These are phyloP conservation scores for Pseudogymnoascus sp. DNA, from an alignment of 2,329 filamentous ascomycete genomes.

Conservation along the genomic window DNA sequence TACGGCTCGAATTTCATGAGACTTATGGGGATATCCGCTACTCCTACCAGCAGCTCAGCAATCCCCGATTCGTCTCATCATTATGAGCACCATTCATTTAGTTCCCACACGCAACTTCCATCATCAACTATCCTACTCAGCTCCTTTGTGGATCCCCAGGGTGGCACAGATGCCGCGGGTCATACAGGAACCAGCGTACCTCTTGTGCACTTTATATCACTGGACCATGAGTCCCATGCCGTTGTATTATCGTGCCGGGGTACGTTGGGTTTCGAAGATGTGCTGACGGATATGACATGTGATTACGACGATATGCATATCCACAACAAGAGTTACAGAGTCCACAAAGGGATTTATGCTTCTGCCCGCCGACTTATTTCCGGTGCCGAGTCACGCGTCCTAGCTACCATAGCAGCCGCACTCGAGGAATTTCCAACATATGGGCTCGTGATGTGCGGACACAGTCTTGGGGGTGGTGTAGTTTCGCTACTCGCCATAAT, in stretches of 20 bases:
- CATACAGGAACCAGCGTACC: conserved; percentile 44
- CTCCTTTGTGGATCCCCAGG: conserved; percentile 47
- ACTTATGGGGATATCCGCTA: conserved; percentile 52
- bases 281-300: conserved; percentile 49
- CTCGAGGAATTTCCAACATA: conserved; percentile 47
- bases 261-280: conserved; percentile 48
- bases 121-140: conserved; percentile 49
- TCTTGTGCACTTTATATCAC: conserved; percentile 47
- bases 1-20: conserved; percentile 57
- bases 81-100: conserved; percentile 54
- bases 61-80: conserved; percentile 33
- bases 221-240: conserved; percentile 49
- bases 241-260: conserved; percentile 47
- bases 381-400: conserved; percentile 40
- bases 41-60: conserved; percentile 31
- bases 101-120: conserved; percentile 51
- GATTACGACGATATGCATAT: conserved; percentile 43
- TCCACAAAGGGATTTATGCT: conserved; percentile 49
- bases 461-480: conserved; percentile 47
- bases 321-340: conserved; percentile 43
- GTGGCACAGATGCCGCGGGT: conserved; percentile 41
- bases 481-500: conserved; percentile 47
- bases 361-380: conserved; percentile 43
- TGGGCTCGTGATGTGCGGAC: conserved; percentile 47
- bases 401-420: conserved; percentile 43